Base-by-base conservation (phyloP, 139 green algal species). In the Gonium pectorale region DNA sequence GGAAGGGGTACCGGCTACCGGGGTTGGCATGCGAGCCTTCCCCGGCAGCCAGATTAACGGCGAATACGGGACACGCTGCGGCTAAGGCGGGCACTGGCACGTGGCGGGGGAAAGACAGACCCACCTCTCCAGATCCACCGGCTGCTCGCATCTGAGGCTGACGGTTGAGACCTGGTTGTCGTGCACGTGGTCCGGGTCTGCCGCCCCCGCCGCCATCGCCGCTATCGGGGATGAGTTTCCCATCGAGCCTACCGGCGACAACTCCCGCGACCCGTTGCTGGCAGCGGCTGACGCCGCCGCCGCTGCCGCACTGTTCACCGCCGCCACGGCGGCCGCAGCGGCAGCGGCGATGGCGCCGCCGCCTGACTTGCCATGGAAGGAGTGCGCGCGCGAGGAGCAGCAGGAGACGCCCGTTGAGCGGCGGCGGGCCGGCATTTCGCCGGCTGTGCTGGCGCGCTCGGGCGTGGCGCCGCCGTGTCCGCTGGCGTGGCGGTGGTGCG, bases 101-200 rank as follows among this genome's bases (percentile, higher is more conserved):
- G n/a, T n/a, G n/a, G n/a, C n/a, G n/a, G n/a, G n/a, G n/a, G n/a
- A n/a, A n/a, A n/a, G n/a, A n/a, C n/a, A n/a, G n/a, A n/a, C 84
- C 31, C 64, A 89, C 85, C 49, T 80, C 2, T 86, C 79, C n/a
- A 89, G 60, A 15, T 82, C 69, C 29, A 89, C 68, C 7, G 85
- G 85, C 21, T 73, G 33, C 5, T 78, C 44, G 1, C 68, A 63
- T 0, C 44, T 51, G 7, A 89, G 46, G 78, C 78, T 86, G 77
- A 89, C 59, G 37, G 85, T 89, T 5, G 82, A 80, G 21, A 89
- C 63, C 31, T 41, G 69, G 77, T 49, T 72, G 68, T 86, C 54
- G 56, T 87, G 81, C 26, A 81, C 33, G 60, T 77, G 54, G 21
- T 71, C 59, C 27, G 40, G 27, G 43, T 60, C 33, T 1, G 71